These are phyloP conservation scores for Hemileccinum impolitum DNA, from an alignment of 768 basidiomycete genomes.

Conservation along the genomic window DNA sequence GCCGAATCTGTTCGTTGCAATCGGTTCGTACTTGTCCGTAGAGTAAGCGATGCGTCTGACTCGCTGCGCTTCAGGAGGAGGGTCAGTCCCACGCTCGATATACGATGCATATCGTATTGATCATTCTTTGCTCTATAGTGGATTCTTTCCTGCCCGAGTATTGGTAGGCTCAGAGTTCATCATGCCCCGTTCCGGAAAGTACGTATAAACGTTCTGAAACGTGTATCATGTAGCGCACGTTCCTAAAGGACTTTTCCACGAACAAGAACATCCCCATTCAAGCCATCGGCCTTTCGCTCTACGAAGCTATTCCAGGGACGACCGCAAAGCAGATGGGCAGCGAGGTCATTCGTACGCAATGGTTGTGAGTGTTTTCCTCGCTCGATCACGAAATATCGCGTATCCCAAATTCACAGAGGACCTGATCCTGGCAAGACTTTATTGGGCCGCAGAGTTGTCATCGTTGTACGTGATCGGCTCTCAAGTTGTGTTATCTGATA, in stretches of 20 bases:
- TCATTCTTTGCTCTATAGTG: conserved; percentile 43
- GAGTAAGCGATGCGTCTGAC: neutral
- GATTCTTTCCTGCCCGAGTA: conserved; percentile 94
- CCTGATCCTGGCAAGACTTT: conserved; percentile 65
- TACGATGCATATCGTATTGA: conserved; percentile 14
- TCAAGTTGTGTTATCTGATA: conserved; percentile 13
- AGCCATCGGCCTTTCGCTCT: conserved; percentile 94
- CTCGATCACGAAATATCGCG: neutral
- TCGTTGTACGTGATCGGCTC: conserved; percentile 57
- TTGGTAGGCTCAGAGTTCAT: conserved; percentile 46
- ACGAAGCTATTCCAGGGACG: conserved; percentile 81
- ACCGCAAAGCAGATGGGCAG: conserved; percentile 71
- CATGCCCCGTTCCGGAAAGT: neutral
- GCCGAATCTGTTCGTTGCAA: conserved; percentile 83
- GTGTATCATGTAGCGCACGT: conserved; percentile 60
- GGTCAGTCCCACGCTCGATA: conserved; percentile 48
- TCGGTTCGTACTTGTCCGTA: conserved; percentile 48
- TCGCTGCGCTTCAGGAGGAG: conserved; percentile 56
- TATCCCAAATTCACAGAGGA: conserved; percentile 40
- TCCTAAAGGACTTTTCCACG: conserved; percentile 65
- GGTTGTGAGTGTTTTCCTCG: conserved; percentile 62
- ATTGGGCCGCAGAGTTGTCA: conserved; percentile 76
- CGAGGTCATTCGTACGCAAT: conserved; percentile 93
- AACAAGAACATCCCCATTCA: conserved; percentile 88
- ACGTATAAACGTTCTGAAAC: neutral